A percentile compares a stretch with the other conserved stretches of the same genome.
Evolutionary conservation across 805 yeast genomes (phyloP).

Genomic region (Wickerhamomyces strasburgensis): DNA sequence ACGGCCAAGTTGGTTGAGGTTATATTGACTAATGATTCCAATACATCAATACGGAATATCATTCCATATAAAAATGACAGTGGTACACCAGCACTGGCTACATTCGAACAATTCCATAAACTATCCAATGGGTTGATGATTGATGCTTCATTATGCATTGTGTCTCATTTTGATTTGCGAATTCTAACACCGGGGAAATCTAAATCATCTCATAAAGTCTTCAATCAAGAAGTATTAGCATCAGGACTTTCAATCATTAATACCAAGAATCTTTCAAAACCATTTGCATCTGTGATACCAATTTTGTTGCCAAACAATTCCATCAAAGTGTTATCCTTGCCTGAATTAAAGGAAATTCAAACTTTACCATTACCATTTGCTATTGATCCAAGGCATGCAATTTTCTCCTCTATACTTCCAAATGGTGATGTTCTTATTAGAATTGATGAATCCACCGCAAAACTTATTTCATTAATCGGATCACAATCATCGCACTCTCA

Average conservation of each 20-base stretch:
- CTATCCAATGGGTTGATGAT: slow-evolving; percentile 56
- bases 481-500: slow-evolving; percentile 7
- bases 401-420: slow-evolving; percentile 41
- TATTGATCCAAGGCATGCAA: slow-evolving; percentile 35
- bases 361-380: slow-evolving; percentile 41
- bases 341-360: slow-evolving; percentile 57
- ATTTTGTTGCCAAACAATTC: slow-evolving; percentile 42
- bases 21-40: slow-evolving; percentile 44
- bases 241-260: slow-evolving; percentile 48
- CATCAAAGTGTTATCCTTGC: slow-evolving; percentile 45
- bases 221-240: slow-evolving; percentile 40
- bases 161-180: slow-evolving; percentile 57
- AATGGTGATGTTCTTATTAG: slow-evolving; percentile 58
- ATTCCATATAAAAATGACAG: slow-evolving; percentile 51
- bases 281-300: slow-evolving; percentile 44
- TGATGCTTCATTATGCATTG: slow-evolving; percentile 57
- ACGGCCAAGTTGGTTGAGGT: slow-evolving; percentile 46
- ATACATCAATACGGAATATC: slow-evolving; percentile 43
- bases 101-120: slow-evolving; percentile 48
- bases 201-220: slow-evolving; percentile 59
- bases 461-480: slow-evolving; percentile 46
- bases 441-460: slow-evolving; percentile 49
- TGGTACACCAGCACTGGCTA: slow-evolving; percentile 66
- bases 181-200: slow-evolving; percentile 55
- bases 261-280: slow-evolving; percentile 19